Base-by-base conservation (phyloP, 1,284 basidiomycete species). In the Ustilago bromivora region DNA sequence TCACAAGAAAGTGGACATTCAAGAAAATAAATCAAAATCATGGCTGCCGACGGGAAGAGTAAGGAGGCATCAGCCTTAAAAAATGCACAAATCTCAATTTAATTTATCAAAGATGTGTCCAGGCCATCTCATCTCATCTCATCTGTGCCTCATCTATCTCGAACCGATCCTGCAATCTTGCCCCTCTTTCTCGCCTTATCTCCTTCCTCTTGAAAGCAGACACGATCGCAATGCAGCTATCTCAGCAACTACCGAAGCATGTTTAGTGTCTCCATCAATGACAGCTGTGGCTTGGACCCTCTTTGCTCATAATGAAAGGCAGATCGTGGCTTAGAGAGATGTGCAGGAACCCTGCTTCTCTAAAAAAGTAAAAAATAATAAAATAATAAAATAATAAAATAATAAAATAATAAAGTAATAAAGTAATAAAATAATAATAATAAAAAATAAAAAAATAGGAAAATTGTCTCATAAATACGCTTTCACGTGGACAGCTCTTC, bases 401-500 rank as follows among this genome's bases (percentile, higher is more conserved):
- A n/a, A n/a, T n/a, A n/a, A n/a, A n/a, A n/a, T n/a, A n/a, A n/a
- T n/a, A n/a, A n/a, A n/a, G n/a, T n/a, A n/a, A n/a, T n/a, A n/a
- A n/a, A n/a, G n/a, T n/a, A n/a, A n/a, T n/a, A n/a, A n/a, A n/a
- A n/a, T n/a, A n/a, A n/a, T n/a, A n/a, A n/a, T n/a, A n/a, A n/a
- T n/a, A n/a, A n/a, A n/a, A n/a, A n/a, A n/a, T n/a, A 23, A 23
- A 28, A 47, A 23, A 47, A 28, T 47, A 31, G 31, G 8, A 49
- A 49, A 49, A 23, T 49, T 51, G 23, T 28, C 49, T 31, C 49
- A 51, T 5, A 32, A 32, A 28, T 9, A 12, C 49, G 49, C 49
- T 56, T 56, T 56, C 54, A 56, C 54, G 54, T 56, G 34, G n/a
- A 56, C 54, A 46, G n/a, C 43, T 46, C 8, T 19, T 17, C 12